Percentiles rank a stretch among this genome's conserved stretches.
Conservation (phyloP, 75 land plant species). For the Sequoia sempervirens region DNA sequence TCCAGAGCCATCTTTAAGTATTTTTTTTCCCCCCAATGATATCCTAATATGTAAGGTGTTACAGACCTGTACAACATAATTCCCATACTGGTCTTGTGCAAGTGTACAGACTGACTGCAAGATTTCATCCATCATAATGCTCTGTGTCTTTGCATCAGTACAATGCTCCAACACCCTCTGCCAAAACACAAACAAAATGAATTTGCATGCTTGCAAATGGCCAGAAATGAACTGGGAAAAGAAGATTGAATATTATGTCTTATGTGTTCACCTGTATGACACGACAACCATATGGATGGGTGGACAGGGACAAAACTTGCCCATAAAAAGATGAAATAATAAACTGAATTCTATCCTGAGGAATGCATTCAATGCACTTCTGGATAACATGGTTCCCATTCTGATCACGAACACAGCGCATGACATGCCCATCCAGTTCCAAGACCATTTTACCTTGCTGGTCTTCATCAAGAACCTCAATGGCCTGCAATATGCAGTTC, state of each 20-base stretch:
- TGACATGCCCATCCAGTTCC: slow-evolving; percentile 79
- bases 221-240: not conserved
- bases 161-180: slow-evolving; percentile 80
- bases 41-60: not conserved
- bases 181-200: not conserved
- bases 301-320: slow-evolving; percentile 69
- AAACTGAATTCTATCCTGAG: slow-evolving; percentile 68
- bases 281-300: slow-evolving; percentile 86
- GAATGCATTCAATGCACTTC: slow-evolving; percentile 81
- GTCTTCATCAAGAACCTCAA: slow-evolving; percentile 71
- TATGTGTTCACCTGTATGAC: slow-evolving; percentile 57
- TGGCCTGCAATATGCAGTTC: slow-evolving; percentile 39
- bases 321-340: slow-evolving; percentile 70
- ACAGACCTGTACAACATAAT: slow-evolving; percentile 61
- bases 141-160: slow-evolving; percentile 52
- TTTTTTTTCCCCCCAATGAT: not conserved
- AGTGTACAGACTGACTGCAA: slow-evolving; percentile 52
- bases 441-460: slow-evolving; percentile 64
- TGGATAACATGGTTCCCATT: slow-evolving; percentile 90
- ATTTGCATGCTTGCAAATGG: not conserved
- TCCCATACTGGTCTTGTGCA: slow-evolving; percentile 69
- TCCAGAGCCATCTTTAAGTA: not conserved
- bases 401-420: slow-evolving; percentile 85
- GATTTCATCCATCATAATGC: slow-evolving; percentile 72
- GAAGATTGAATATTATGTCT: not conserved